Evolutionary conservation across 2,329 filamentous ascomycete genomes (phyloP), one percentile per base, ranked within the genome.

Genomic region (Ophiostoma quercus): DNA sequence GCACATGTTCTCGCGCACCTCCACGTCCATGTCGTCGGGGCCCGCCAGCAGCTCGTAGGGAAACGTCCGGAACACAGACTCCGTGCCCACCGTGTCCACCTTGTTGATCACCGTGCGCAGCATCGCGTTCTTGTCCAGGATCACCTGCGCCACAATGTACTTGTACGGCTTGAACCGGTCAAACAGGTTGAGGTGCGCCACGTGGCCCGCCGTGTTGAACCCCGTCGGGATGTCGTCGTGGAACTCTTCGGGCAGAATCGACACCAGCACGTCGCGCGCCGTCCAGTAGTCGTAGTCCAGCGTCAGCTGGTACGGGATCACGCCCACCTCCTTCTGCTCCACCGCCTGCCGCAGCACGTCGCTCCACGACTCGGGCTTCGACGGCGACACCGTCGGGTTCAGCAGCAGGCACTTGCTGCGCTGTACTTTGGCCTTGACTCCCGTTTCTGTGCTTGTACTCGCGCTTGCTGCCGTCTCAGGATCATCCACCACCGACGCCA

Each of bases 71-170:
- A 92, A 99, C 77, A 92, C 88, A 74, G 89, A 95, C 75, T 92
- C 89, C 29, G 87, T 86, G 71, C 95, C 95, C 9, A 99, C 94
- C 72, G 92, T 89, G 79, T 96, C 90, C 62, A 90, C 86, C 80
- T 99, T 99, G 84, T 97, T 97, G 81, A 99, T 97, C 74, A 99
- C 94, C 0, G 95, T 99, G 71, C 84, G 85, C 71, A 97, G 87
- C 65, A 81, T 82, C 11, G 88, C 85, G 79, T 96, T 97, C 81
- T 99, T 99, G 82, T 98, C 95, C 68, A 92, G 81, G 25, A 99
- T 82, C 2, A 98, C 89, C 75, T 94, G 84, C 0, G 91, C 95
- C 67, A 98, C 94, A 60, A 98, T 78, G 74, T 90, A 79, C 79
- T 95, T 97, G 82, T 96, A 97, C 0, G 91, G 92, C 12, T 92